Conservation (phyloP, 306 rosid species). For the Cucurbita moschata region DNA sequence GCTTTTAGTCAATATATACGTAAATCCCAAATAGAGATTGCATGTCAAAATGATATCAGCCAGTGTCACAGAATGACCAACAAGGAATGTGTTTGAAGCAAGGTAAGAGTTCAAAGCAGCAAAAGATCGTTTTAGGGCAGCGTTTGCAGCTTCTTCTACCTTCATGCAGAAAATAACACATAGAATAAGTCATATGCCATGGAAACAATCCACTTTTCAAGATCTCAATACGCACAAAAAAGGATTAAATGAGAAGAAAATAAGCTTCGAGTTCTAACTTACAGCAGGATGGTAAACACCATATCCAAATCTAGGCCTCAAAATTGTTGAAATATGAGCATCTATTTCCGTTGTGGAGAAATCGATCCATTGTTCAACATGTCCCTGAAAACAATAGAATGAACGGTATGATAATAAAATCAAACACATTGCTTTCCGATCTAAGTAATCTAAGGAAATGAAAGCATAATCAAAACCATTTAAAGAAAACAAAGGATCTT, state of each 20-base stretch:
- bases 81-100: conserved; percentile 59
- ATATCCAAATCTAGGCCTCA: conserved; percentile 1
- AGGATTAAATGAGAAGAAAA: background rate
- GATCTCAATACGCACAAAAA: background rate
- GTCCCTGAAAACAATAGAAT: background rate
- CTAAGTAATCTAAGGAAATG: background rate
- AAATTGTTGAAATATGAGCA: background rate
- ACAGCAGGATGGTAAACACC: background rate
- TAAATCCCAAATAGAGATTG: conserved; percentile 33
- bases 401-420: background rate
- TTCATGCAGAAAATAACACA: conserved; percentile 9
- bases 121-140: conserved; percentile 50
- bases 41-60: conserved; percentile 50
- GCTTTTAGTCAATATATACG: conserved; percentile 31
- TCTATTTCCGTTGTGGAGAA: background rate
- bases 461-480: background rate
- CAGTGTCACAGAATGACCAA: conserved; percentile 68
- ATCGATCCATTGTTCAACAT: conserved; percentile 5
- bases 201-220: background rate
- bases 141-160: conserved; percentile 58
- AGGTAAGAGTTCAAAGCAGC: conserved; percentile 63
- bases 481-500: background rate
- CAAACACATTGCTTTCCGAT: background rate
- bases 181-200: background rate
- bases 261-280: background rate